A percentile compares a stretch with the other conserved stretches of the same genome.
phyloP scores from a whole-genome alignment of 2,329 filamentous ascomycete genomes.

The Curvularia lunata region DNA sequence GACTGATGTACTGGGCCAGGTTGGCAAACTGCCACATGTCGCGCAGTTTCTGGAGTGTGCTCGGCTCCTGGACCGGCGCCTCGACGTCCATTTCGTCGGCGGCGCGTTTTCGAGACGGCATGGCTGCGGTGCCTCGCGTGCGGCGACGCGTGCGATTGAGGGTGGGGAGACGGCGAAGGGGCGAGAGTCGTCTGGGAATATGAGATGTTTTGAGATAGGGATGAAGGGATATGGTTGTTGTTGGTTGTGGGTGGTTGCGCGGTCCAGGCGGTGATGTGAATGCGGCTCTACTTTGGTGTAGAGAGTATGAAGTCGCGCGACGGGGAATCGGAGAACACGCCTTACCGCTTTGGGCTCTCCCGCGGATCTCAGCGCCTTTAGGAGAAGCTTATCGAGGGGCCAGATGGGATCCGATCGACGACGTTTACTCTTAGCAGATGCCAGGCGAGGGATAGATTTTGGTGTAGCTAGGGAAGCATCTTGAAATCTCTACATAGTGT shows the following conservation, averaged over 20 bases:
- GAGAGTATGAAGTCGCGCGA: constrained; percentile 15
- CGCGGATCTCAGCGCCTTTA: constrained; percentile 13
- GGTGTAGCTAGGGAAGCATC: no score
- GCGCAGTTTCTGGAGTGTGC: constrained; percentile 69
- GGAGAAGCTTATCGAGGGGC: constrained; percentile 11
- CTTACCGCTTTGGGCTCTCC: constrained; percentile 5
- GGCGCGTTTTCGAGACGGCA: constrained; percentile 49
- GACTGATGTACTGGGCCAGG: constrained; percentile 88
- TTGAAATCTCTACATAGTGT: no score
- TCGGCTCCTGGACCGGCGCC: constrained; percentile 52
- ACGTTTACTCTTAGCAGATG: not conserved
- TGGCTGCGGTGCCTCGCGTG: constrained; percentile 37
- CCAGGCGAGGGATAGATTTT: no score
- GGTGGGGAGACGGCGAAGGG: not conserved
- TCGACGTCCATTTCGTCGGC: constrained; percentile 62
- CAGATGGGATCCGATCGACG: not conserved
- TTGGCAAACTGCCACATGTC: constrained; percentile 97
- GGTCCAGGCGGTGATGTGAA: constrained; percentile 15
- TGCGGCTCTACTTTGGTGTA: constrained; percentile 11
- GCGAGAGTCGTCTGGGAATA: not conserved
- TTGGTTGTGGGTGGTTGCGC: constrained; percentile 5
- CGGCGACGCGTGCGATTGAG: constrained; percentile 42
- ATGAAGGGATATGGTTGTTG: constrained; percentile 2
- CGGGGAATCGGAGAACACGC: constrained; percentile 9
- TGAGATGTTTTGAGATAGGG: constrained; percentile 5